phyloP scores from a whole-genome alignment of 2,329 filamentous ascomycete genomes.

The Spiromastix sp. region DNA sequence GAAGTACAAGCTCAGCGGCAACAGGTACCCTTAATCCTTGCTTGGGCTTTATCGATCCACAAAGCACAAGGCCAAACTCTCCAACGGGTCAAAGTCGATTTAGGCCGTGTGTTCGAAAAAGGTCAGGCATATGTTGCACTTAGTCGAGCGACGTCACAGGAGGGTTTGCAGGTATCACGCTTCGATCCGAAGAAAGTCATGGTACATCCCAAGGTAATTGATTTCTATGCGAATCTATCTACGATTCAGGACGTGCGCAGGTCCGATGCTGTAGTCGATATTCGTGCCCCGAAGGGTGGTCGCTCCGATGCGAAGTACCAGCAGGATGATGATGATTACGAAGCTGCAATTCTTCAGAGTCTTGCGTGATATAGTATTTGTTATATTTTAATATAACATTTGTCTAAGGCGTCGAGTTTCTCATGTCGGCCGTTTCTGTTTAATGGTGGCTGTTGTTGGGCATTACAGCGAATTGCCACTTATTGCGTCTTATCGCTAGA shows the following conservation, averaged over 20 bases:
- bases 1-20: constrained; percentile 81
- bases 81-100: constrained; percentile 86
- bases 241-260: constrained; percentile 49
- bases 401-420: too few species aligned
- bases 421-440: too few species aligned
- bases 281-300: too few species aligned
- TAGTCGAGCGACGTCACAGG: constrained; percentile 80
- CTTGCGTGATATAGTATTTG: too few species aligned
- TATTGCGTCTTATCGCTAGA: too few species aligned
- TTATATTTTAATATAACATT: too few species aligned
- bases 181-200: constrained; percentile 90
- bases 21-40: constrained; percentile 79
- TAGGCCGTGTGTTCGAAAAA: constrained; percentile 89
- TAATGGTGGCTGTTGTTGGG: too few species aligned
- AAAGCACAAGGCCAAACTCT: constrained; percentile 95
- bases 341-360: not conserved
- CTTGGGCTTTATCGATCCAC: constrained; percentile 95
- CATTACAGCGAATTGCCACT: too few species aligned
- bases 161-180: constrained; percentile 74
- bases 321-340: constrained; percentile 1
- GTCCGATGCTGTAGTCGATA: not conserved
- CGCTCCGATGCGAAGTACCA: not conserved
- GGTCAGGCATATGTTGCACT: constrained; percentile 96
- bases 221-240: constrained; percentile 76
- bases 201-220: constrained; percentile 77